Evolutionary conservation across 2,329 filamentous ascomycete genomes (phyloP).

Genomic region (Aquanectria penicillioides): DNA sequence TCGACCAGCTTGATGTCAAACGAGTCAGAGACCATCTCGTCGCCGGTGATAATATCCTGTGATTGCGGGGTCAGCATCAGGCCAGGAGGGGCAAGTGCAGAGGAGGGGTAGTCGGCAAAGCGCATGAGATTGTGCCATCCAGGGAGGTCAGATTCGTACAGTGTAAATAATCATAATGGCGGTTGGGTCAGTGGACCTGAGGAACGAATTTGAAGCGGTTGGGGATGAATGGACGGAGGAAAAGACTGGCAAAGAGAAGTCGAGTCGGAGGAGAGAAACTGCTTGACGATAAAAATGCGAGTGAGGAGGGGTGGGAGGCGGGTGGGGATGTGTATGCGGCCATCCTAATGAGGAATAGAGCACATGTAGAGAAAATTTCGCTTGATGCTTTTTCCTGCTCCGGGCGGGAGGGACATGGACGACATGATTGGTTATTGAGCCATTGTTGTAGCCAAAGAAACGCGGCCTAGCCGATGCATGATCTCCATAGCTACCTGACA

Average conservation of each 20-base stretch:
- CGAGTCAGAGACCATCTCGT: slow-evolving; percentile 98
- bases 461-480: neutral
- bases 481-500: slow-evolving; percentile 6
- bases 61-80: slow-evolving; percentile 42
- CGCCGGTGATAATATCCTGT: slow-evolving; percentile 87
- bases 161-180: slow-evolving; percentile 80
- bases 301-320: slow-evolving; percentile 37
- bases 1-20: slow-evolving; percentile 85
- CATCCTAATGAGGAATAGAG: slow-evolving; percentile 14
- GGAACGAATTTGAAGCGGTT: slow-evolving; percentile 31
- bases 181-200: slow-evolving; percentile 43
- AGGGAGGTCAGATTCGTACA: slow-evolving; percentile 53
- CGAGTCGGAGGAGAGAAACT: slow-evolving; percentile 34
- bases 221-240: slow-evolving; percentile 26
- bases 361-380: slow-evolving; percentile 19
- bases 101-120: slow-evolving; percentile 32
- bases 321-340: slow-evolving; percentile 32
- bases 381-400: slow-evolving; percentile 21
- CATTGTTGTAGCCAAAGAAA: slow-evolving; percentile 3
- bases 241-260: slow-evolving; percentile 31
- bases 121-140: too few species aligned
- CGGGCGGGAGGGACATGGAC: slow-evolving; percentile 1
- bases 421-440: slow-evolving; percentile 5
- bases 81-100: slow-evolving; percentile 27
- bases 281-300: slow-evolving; percentile 41